Percentiles rank a stretch among this genome's conserved stretches.
Evolutionary conservation across 148 eudicot species (phyloP).

Genomic region (Amaranthus palmeri): DNA sequence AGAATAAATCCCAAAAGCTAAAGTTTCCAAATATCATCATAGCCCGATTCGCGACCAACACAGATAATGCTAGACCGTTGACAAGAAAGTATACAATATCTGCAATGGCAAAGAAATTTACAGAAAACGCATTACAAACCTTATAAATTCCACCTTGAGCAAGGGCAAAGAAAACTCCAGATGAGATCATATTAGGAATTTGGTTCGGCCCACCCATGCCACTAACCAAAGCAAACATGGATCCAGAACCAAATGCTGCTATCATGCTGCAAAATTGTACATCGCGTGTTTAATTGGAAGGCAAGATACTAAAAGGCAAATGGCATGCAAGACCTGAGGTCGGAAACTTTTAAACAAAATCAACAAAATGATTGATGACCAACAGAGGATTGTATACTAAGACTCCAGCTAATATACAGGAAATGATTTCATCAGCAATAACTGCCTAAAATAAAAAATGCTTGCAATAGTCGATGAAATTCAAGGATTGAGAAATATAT

Average conservation of each 20-base stretch:
- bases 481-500: not conserved
- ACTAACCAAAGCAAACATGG: slow-evolving; percentile 82
- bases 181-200: slow-evolving; percentile 52
- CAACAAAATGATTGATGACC: not conserved
- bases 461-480: slow-evolving; percentile 1
- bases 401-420: slow-evolving; percentile 2
- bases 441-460: not conserved
- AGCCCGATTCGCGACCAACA: not conserved
- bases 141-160: slow-evolving; percentile 88
- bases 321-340: not conserved
- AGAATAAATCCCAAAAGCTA: too few species aligned
- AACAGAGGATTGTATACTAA: not conserved
- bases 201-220: slow-evolving; percentile 91
- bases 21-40: not conserved
- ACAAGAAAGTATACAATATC: not conserved
- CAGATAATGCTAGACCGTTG: not conserved
- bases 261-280: slow-evolving; percentile 60
- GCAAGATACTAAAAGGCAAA: not conserved
- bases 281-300: too few species aligned
- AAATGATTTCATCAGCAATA: not conserved
- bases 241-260: slow-evolving; percentile 96
- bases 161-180: slow-evolving; percentile 86
- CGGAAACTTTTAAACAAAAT: not conserved
- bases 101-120: too few species aligned
- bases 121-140: slow-evolving; percentile 34